A percentile compares a stretch with the other conserved stretches of the same genome.
Conservation (phyloP, 306 rosid species). For the Cicer yamashitae region DNA sequence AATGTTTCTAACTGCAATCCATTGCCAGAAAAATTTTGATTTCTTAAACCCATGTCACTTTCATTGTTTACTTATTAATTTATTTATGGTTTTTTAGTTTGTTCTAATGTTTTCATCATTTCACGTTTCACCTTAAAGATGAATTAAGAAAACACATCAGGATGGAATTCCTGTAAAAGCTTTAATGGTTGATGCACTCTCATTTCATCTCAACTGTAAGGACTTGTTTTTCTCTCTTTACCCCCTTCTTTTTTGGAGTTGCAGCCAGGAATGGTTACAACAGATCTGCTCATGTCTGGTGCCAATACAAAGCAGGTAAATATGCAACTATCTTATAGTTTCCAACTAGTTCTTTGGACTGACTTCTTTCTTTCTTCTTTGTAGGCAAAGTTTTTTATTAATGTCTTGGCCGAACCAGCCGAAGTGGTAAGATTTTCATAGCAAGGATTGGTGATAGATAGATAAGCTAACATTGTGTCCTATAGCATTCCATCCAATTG, state of each 20-base stretch:
- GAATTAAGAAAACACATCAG: slow-evolving; percentile 2
- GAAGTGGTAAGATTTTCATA: slow-evolving; percentile 77
- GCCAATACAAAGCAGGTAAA: slow-evolving; percentile 89
- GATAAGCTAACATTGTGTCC: slow-evolving; percentile 18
- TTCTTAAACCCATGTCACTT: background rate
- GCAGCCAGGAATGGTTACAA: slow-evolving; percentile 99
- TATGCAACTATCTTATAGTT: slow-evolving; percentile 25
- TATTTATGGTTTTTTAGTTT: background rate
- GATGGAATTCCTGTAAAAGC: slow-evolving; percentile 9
- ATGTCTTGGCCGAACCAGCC: slow-evolving; percentile 95
- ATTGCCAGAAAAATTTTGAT: background rate
- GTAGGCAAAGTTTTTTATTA: slow-evolving; percentile 97
- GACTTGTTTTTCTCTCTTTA: slow-evolving; percentile 17
- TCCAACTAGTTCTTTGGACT: slow-evolving; percentile 22
- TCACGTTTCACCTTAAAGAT: slow-evolving; percentile 30
- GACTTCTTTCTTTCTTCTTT: slow-evolving; percentile 34
- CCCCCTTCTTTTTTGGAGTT: slow-evolving; percentile 37
- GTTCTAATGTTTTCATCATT: slow-evolving; percentile 18
- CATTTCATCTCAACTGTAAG: slow-evolving; percentile 12
- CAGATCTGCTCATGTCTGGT: slow-evolving; percentile 99
- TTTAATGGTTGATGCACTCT: background rate
- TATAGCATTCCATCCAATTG: slow-evolving; percentile 8
- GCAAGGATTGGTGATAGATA: slow-evolving; percentile 17
- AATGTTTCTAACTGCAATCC: background rate
- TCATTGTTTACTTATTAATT: slow-evolving; percentile 3